A percentile compares a stretch with the other conserved stretches of the same genome.
These are phyloP conservation scores for Sinapis alba DNA, from an alignment of 441 rosid genomes.

Conservation along the genomic window DNA sequence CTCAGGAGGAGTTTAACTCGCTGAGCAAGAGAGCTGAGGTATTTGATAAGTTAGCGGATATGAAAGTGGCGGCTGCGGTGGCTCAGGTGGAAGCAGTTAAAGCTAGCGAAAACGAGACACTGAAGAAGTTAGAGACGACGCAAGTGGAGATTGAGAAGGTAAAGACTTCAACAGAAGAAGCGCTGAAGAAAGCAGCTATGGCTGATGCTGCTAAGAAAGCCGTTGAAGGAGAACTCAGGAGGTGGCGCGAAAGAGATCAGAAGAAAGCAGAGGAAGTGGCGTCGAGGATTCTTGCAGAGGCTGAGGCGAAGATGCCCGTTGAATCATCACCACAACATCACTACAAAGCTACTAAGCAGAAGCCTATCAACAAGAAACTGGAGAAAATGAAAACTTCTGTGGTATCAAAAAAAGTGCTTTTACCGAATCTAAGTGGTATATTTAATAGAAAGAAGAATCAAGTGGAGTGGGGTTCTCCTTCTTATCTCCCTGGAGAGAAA, in stretches of 20 bases:
- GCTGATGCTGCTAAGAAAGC: slow-evolving; percentile 94
- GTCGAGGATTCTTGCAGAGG: slow-evolving; percentile 71
- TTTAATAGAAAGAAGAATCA: slow-evolving; percentile 84
- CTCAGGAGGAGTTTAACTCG: slow-evolving; percentile 76
- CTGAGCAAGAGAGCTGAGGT: slow-evolving; percentile 83
- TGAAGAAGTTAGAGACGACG: slow-evolving; percentile 57
- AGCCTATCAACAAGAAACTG: slow-evolving; percentile 48
- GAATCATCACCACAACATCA: slow-evolving; percentile 72
- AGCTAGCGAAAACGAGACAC: background rate
- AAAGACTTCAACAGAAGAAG: slow-evolving; percentile 67
- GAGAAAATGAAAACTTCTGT: slow-evolving; percentile 60
- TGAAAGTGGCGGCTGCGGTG: background rate
- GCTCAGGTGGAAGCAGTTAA: background rate
- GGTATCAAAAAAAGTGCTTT: slow-evolving; percentile 64
- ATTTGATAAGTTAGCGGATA: background rate
- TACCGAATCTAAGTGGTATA: slow-evolving; percentile 74
- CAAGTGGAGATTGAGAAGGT: slow-evolving; percentile 77
- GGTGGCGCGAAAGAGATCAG: slow-evolving; percentile 86
- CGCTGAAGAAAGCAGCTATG: slow-evolving; percentile 86
- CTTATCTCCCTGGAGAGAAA: slow-evolving; percentile 76
- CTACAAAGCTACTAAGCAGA: slow-evolving; percentile 55
- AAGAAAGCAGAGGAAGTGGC: slow-evolving; percentile 88
- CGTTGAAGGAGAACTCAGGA: slow-evolving; percentile 88
- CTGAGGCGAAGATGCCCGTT: slow-evolving; percentile 49
- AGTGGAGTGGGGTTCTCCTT: slow-evolving; percentile 83